Evolutionary conservation across 108 stramenopile genomes (phyloP).

Genomic region (Craspedostauros australis): DNA sequence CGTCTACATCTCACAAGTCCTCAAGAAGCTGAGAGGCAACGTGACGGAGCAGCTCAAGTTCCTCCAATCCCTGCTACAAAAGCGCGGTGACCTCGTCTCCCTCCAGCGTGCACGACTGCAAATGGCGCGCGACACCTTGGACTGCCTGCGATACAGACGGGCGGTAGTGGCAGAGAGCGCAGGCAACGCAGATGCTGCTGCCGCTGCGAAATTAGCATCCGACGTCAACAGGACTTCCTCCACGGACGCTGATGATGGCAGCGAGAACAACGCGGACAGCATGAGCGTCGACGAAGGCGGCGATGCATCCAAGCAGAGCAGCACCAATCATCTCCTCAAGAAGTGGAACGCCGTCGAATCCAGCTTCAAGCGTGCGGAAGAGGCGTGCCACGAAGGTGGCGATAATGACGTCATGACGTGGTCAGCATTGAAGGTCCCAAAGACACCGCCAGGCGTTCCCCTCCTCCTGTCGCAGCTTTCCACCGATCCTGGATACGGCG

Average conservation of each 20-base stretch:
- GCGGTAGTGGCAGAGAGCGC: not conserved
- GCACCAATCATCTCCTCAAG: slow-evolving; percentile 38
- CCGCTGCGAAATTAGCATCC: too few species aligned
- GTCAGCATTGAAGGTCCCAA: slow-evolving; percentile 53
- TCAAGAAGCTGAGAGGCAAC: slow-evolving; percentile 34
- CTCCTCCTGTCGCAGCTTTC: slow-evolving; percentile 59
- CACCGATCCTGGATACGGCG: slow-evolving; percentile 51
- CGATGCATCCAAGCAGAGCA: not conserved
- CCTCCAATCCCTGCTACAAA: slow-evolving; percentile 38
- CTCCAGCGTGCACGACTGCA: slow-evolving; percentile 62
- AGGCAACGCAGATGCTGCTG: slow-evolving; percentile 4
- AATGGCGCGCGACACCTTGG: slow-evolving; percentile 61
- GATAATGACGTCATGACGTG: slow-evolving; percentile 43
- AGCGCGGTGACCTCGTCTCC: slow-evolving; percentile 46
- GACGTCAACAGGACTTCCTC: not conserved
- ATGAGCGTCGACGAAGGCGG: slow-evolving; percentile 1
- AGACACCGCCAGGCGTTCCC: slow-evolving; percentile 73
- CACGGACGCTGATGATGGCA: slow-evolving; percentile 1
- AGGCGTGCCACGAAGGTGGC: slow-evolving; percentile 8
- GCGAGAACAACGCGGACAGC: slow-evolving; percentile 3
- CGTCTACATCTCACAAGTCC: slow-evolving; percentile 54
- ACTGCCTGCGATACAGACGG: slow-evolving; percentile 29
- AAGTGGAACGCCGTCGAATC: slow-evolving; percentile 51
- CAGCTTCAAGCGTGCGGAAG: slow-evolving; percentile 31
- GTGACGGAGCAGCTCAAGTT: slow-evolving; percentile 42